Evolutionary conservation across 139 green algal species (phyloP), one percentile per base, ranked within the genome.

Genomic region (Chlorella sp.): DNA sequence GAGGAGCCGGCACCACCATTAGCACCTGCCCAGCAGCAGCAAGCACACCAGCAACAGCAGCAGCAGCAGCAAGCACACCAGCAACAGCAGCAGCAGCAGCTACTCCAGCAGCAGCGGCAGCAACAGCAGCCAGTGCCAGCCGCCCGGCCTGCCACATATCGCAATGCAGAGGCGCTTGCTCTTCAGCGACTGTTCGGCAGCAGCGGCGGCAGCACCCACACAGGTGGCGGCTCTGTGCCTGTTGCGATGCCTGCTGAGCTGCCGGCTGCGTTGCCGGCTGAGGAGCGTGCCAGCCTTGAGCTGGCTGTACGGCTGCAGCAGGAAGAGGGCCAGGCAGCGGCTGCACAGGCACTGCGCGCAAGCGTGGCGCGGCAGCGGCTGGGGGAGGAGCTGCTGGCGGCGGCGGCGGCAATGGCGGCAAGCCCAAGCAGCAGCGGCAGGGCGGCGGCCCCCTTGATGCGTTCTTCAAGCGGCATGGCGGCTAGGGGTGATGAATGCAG

Each of bases 251-350:
- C 1, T 38, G 70, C 32, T 18, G 36, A 16, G n/a, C n/a, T n/a
- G 30, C 17, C 38, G 20, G 13, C 5, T 41, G 81, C 1, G 21
- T 7, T 63, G 18, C 30, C 36, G 0, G 28, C 80, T 4, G 63
- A 78, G 39, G 82, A 80, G 30, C 47, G 26, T 1, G 82, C 55
- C 28, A 87, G 82, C 82, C 36, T 82, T 25, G 51, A n/a, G 34
- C 75, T 87, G 26, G 82, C 82, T 2, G 23, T 87, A 34, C 17
- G 36, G 55, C 72, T 87, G 51, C 82, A 87, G 82, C 7, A 23
- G 26, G 44, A 87, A 36, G 82, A 87, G 74, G 69, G 47, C 17
- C 13, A 38, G 26, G 75, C 75, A 72, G 76, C 76, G 1, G 65
- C 28, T 41, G 44, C 72, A 64, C 6, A 30, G 47, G n/a, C 0